Conservation (phyloP, 2,329 filamentous ascomycete species). For the Dothiorella sarmentorum region DNA sequence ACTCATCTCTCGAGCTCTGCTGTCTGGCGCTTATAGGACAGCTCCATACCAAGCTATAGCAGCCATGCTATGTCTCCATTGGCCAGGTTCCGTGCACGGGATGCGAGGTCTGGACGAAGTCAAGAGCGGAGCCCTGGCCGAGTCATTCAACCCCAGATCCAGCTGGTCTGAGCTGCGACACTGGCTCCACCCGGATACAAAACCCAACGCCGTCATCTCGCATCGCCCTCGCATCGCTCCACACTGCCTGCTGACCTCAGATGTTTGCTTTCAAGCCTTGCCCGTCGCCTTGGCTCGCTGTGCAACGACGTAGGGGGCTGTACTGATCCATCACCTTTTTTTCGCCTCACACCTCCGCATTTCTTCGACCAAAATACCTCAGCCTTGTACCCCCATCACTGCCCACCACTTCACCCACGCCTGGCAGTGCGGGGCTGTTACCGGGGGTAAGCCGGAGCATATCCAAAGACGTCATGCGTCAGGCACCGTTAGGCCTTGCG, state of each 20-base stretch:
- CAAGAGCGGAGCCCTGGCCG: background rate
- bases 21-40: background rate
- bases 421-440: background rate
- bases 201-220: background rate
- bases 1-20: background rate
- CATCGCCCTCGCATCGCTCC: background rate
- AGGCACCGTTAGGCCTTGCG: no score
- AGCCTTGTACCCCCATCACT: background rate
- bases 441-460: background rate
- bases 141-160: slow-evolving; percentile 10
- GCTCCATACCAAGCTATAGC: background rate
- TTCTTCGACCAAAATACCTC: no score
- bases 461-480: no score
- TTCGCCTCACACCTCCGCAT: background rate
- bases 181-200: no score
- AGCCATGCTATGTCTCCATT: slow-evolving; percentile 11
- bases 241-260: slow-evolving; percentile 2
- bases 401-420: no score
- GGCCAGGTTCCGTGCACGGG: slow-evolving; percentile 11
- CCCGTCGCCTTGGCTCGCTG: background rate
- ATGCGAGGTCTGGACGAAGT: background rate
- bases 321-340: background rate
- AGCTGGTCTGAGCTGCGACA: background rate
- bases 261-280: background rate
- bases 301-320: background rate